A percentile compares a stretch with the other conserved stretches of the same genome.
These are phyloP conservation scores for Trametes polyzona DNA, from an alignment of 1,284 basidiomycete genomes.

Conservation along the genomic window DNA sequence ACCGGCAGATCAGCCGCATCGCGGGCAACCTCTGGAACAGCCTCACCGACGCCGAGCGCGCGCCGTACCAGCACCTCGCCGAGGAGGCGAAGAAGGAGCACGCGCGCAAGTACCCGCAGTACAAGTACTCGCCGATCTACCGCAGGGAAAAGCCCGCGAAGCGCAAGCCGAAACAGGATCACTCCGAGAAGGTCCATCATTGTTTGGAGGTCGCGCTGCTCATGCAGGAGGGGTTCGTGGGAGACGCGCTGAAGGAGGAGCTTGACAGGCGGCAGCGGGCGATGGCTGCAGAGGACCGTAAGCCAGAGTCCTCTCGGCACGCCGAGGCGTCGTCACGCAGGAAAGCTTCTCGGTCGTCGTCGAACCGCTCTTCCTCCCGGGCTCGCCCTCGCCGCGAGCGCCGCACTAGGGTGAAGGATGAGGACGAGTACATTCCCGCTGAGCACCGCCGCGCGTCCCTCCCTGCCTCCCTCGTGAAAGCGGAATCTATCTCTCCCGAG, in stretches of 20 bases:
- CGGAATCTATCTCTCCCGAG: not conserved
- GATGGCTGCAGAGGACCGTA: slow-evolving; percentile 3
- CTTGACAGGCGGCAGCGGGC: slow-evolving; percentile 27
- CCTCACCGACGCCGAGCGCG: slow-evolving; percentile 39
- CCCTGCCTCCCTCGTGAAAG: slow-evolving; percentile 1
- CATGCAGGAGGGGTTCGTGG: slow-evolving; percentile 45
- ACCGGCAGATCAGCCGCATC: slow-evolving; percentile 55
- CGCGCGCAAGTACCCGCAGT: slow-evolving; percentile 53
- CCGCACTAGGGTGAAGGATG: not conserved
- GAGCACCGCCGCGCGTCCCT: not conserved
- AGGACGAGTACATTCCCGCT: slow-evolving; percentile 6
- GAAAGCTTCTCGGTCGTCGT: slow-evolving; percentile 1
- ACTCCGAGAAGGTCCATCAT: slow-evolving; percentile 39
- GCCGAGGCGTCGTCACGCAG: slow-evolving; percentile 4
- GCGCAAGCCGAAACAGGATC: slow-evolving; percentile 37
- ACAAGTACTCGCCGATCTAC: slow-evolving; percentile 54
- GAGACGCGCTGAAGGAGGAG: slow-evolving; percentile 40
- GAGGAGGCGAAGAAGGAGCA: slow-evolving; percentile 53
- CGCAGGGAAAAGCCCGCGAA: slow-evolving; percentile 35
- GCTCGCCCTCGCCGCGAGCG: slow-evolving; percentile 4
- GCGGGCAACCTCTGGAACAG: slow-evolving; percentile 49
- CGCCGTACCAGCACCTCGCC: slow-evolving; percentile 48
- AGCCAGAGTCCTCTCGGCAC: slow-evolving; percentile 16
- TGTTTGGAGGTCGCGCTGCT: slow-evolving; percentile 49
- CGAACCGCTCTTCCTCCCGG: slow-evolving; percentile 1